phyloP scores from a whole-genome alignment of 352 stramenopile species.

The Phytophthora cactorum region DNA sequence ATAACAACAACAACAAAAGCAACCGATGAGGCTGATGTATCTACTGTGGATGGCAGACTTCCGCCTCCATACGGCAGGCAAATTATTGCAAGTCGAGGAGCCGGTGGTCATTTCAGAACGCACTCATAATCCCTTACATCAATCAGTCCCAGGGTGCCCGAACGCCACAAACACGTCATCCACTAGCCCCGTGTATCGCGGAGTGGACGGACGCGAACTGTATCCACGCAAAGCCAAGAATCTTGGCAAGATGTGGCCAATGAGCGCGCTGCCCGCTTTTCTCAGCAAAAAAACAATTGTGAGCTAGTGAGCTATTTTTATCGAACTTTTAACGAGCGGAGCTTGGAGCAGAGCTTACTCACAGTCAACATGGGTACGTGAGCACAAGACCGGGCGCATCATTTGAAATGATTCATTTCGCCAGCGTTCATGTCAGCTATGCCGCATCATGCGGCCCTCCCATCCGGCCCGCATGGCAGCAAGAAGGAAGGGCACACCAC shows the following conservation, averaged over 20 bases:
- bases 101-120: no score
- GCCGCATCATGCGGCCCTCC: background rate
- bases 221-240: slow-evolving; percentile 9
- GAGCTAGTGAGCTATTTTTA: background rate
- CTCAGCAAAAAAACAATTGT: slow-evolving; percentile 11
- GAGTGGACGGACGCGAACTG: slow-evolving; percentile 13
- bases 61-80: background rate
- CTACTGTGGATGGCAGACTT: slow-evolving; percentile 1
- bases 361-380: slow-evolving; percentile 5
- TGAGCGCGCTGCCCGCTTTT: slow-evolving; percentile 4
- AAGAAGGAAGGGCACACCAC: background rate
- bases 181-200: slow-evolving; percentile 3
- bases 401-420: background rate
- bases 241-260: slow-evolving; percentile 10
- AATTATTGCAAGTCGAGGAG: background rate
- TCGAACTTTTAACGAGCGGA: background rate
- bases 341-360: background rate
- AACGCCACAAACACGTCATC: slow-evolving; percentile 2
- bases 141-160: background rate
- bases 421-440: background rate
- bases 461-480: background rate
- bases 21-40: slow-evolving; percentile 4
- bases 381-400: slow-evolving; percentile 7
- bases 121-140: no score
- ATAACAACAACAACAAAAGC: background rate